Percentiles rank a stretch among this genome's conserved stretches.
phyloP scores from a whole-genome alignment of 1,284 basidiomycete genomes.

The Leccinum pseudoinsigne region DNA sequence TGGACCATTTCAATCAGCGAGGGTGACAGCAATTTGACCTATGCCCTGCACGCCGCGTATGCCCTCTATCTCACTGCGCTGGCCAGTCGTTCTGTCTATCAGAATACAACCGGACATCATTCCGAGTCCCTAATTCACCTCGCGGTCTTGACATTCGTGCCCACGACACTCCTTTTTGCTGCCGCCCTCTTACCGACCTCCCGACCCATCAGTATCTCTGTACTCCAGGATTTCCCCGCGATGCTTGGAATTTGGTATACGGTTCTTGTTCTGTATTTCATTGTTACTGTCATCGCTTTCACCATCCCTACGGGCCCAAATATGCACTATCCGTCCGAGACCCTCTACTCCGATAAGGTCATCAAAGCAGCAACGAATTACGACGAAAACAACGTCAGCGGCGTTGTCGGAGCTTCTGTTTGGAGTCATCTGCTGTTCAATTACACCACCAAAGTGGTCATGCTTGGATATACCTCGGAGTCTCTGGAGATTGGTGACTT shows the following conservation, averaged over 20 bases:
- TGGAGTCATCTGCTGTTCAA: constrained; percentile 55
- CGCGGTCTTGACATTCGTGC: constrained; percentile 54
- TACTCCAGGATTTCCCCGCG: constrained; percentile 10
- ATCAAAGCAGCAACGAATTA: constrained; percentile 54
- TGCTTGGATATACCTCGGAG: constrained; percentile 71
- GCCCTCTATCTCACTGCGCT: constrained; percentile 63
- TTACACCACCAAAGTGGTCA: constrained; percentile 82
- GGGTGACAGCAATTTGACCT: constrained; percentile 37
- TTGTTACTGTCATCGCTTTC: constrained; percentile 43
- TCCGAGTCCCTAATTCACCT: constrained; percentile 68
- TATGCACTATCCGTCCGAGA: constrained; percentile 67
- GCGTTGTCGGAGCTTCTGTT: constrained; percentile 45
- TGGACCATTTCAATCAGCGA: constrained; percentile 46
- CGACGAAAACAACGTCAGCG: constrained; percentile 67
- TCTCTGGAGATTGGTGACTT: constrained; percentile 85
- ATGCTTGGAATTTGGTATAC: constrained; percentile 22
- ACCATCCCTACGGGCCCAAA: constrained; percentile 72
- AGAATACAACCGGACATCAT: constrained; percentile 52
- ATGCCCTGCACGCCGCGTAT: constrained; percentile 53
- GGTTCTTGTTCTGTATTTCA: constrained; percentile 32
- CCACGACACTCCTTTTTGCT: constrained; percentile 48
- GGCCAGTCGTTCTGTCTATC: constrained; percentile 51
- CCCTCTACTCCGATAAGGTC: constrained; percentile 75
- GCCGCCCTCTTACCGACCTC: constrained; percentile 56
- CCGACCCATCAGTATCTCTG: constrained; percentile 14